phyloP scores from a whole-genome alignment of 768 basidiomycete species.

The Gloeopeniophorella convolvens region DNA sequence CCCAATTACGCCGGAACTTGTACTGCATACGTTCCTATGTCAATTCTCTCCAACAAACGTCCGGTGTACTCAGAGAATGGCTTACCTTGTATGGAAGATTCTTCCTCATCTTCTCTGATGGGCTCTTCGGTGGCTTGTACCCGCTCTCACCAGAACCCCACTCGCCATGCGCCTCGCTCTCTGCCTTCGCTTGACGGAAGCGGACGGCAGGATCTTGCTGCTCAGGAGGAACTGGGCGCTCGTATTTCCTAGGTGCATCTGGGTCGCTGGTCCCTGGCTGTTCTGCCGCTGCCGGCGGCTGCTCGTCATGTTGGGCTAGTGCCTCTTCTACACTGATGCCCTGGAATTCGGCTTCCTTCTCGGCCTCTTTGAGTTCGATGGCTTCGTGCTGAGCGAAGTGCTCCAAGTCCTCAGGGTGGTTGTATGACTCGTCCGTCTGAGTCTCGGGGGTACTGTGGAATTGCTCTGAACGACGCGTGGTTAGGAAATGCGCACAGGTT shows the following conservation, averaged over 20 bases:
- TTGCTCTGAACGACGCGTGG: constrained; percentile 48
- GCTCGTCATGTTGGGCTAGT: constrained; percentile 38
- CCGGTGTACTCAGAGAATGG: neutral
- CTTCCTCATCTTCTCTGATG: constrained; percentile 72
- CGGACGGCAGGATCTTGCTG: constrained; percentile 61
- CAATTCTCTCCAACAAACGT: constrained; percentile 34
- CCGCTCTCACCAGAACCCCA: constrained; percentile 71
- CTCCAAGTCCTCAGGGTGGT: constrained; percentile 86
- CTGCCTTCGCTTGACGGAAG: constrained; percentile 49
- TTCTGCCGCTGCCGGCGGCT: neutral
- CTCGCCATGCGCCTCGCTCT: constrained; percentile 49
- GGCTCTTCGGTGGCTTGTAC: constrained; percentile 64
- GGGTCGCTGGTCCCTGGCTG: constrained; percentile 9
- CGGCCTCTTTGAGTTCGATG: constrained; percentile 81
- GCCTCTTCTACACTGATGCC: constrained; percentile 76
- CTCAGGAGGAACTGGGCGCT: constrained; percentile 53
- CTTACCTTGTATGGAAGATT: constrained; percentile 86
- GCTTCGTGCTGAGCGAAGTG: constrained; percentile 86
- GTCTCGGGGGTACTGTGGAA: constrained; percentile 97
- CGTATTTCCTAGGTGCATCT: constrained; percentile 35
- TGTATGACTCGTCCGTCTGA: constrained; percentile 93
- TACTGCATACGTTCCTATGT: constrained; percentile 69
- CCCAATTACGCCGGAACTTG: constrained; percentile 85
- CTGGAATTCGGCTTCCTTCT: constrained; percentile 77
- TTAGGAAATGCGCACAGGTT: neutral